phyloP scores from a whole-genome alignment of 2,329 filamentous ascomycete species.

The Alternaria ethzedia region DNA sequence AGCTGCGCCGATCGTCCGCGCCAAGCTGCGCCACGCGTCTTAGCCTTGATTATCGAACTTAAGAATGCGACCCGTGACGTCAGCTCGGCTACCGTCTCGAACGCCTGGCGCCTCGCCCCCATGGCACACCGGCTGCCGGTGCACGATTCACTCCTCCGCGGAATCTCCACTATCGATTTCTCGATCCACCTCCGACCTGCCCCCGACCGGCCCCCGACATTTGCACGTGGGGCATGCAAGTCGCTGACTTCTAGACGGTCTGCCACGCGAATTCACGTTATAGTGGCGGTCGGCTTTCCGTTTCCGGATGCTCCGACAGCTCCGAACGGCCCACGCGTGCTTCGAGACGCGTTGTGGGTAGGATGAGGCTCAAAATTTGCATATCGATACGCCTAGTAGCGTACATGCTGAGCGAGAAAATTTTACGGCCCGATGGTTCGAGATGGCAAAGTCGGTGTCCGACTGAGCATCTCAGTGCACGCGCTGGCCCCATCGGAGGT shows the following conservation, averaged over 20 bases:
- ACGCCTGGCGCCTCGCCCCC: neutral
- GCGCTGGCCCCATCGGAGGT: neutral
- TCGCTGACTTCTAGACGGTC: neutral
- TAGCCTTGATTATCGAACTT: conserved; percentile 3
- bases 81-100: conserved; percentile 2
- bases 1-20: conserved; percentile 15
- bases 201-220: neutral
- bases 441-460: neutral
- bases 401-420: neutral
- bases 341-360: neutral
- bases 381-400: neutral
- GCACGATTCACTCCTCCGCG: conserved; percentile 2
- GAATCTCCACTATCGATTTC: conserved; percentile 1
- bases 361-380: conserved; percentile 1
- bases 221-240: neutral
- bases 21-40: conserved; percentile 18
- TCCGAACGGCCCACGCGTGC: neutral
- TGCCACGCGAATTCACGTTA: neutral
- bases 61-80: conserved; percentile 11
- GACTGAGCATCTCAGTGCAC: neutral
- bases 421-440: neutral
- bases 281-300: neutral
- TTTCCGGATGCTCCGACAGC: neutral
- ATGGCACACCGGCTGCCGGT: neutral
- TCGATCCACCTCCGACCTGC: conserved; percentile 5